Evolutionary conservation across 495 filamentous ascomycete genomes (phyloP).

Genomic region (Aspergillus cristatus): DNA sequence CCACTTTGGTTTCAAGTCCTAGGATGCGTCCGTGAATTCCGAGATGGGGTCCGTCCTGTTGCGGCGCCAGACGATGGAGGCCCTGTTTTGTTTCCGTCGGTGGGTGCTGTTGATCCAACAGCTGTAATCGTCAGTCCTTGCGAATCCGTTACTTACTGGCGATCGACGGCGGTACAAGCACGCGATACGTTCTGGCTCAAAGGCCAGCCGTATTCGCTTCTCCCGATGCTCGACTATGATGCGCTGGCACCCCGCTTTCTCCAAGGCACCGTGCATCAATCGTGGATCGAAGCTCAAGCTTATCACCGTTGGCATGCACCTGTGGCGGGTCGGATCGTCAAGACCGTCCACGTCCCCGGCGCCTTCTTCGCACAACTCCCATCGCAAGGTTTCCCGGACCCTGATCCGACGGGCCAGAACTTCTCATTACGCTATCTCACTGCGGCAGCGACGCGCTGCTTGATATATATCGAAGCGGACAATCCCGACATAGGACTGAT

Average conservation of each 20-base stretch:
- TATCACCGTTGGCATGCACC: constrained; percentile 57
- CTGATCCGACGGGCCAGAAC: constrained; percentile 16
- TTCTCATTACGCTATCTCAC: constrained; percentile 49
- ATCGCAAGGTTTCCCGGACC: constrained; percentile 27
- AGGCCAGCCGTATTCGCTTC: constrained; percentile 48
- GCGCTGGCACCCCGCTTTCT: constrained; percentile 33
- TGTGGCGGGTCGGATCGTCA: constrained; percentile 38
- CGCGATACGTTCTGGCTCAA: constrained; percentile 50
- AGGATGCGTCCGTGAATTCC: constrained; percentile 53
- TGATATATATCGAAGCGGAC: constrained; percentile 57
- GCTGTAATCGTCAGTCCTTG: constrained; percentile 48
- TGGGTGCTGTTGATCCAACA: constrained; percentile 11
- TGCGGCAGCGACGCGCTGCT: constrained; percentile 32
- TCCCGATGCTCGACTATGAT: constrained; percentile 44
- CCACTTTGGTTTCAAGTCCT: constrained; percentile 45
- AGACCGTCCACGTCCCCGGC: constrained; percentile 35
- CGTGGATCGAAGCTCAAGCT: constrained; percentile 40
- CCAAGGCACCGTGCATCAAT: constrained; percentile 48
- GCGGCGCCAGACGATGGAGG: constrained; percentile 20
- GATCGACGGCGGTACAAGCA: background rate
- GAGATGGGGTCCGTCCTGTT: constrained; percentile 39
- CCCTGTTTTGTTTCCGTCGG: too few species aligned
- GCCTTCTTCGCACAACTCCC: constrained; percentile 52
- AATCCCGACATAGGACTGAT: constrained; percentile 49
- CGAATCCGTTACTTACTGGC: constrained; percentile 34